Percentiles rank a stretch among this genome's conserved stretches.
Evolutionary conservation across 1,139 yeast species (phyloP).

Genomic region (Pneumocystis oryctolagi): DNA sequence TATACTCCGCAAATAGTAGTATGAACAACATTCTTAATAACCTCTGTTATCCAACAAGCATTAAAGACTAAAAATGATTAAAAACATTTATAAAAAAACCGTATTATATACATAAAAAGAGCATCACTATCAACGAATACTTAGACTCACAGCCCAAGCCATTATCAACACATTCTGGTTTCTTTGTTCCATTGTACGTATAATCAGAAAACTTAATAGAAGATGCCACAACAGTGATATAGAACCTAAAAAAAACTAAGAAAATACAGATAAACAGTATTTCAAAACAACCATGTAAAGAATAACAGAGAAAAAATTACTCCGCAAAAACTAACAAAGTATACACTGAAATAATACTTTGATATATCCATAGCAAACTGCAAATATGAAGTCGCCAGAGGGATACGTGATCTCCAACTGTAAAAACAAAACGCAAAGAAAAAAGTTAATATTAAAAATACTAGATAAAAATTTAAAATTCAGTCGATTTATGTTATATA

Average conservation of each 20-base stretch:
- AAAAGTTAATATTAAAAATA: conserved; percentile 39
- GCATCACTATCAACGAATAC: conserved; percentile 47
- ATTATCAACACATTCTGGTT: conserved; percentile 35
- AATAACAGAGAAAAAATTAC: conserved; percentile 50
- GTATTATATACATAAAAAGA: conserved; percentile 42
- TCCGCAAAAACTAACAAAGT: conserved; percentile 51
- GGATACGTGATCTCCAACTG: conserved; percentile 54
- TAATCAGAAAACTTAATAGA: conserved; percentile 54
- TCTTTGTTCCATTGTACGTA: conserved; percentile 20
- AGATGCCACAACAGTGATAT: conserved; percentile 55
- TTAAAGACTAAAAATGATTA: conserved; percentile 34
- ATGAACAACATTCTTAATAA: conserved; percentile 69
- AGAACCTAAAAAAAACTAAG: conserved; percentile 25
- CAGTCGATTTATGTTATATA: neutral
- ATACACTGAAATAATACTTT: conserved; percentile 53
- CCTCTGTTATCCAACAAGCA: conserved; percentile 76
- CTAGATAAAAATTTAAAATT: conserved; percentile 56
- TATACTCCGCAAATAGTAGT: conserved; percentile 72
- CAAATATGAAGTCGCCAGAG: conserved; percentile 59
- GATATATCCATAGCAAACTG: conserved; percentile 63
- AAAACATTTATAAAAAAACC: neutral
- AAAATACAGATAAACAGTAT: neutral
- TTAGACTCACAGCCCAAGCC: conserved; percentile 57
- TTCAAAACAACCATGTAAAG: conserved; percentile 31
- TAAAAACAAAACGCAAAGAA: conserved; percentile 61